Evolutionary conservation across 176 grass and related monocot genomes (phyloP), one percentile per base, ranked within the genome.

Genomic region (Miscanthus lutarioriparius): DNA sequence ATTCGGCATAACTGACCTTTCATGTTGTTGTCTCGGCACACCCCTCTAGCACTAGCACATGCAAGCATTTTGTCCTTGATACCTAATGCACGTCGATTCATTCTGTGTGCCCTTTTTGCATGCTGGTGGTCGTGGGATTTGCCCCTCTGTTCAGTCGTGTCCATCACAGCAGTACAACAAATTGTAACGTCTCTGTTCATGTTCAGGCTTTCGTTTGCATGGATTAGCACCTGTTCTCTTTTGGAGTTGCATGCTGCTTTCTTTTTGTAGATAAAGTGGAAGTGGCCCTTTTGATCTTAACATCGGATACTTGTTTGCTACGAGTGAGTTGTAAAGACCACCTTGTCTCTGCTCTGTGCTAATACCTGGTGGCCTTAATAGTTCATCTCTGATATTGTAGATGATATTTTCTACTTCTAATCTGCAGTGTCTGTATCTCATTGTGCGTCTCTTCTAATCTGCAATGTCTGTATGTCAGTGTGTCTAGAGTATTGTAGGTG

Each of bases 211-310:
- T 45, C 8, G 43, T 49, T 79, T 79, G 61, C 80, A 80, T 86
- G 74, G 39, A 15, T 62, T 61, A 68, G 47, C 49, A 62, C 49
- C 26, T 80, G 80, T 70, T 76, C 78, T 66, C 9, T 64, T 74
- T 80, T 80, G 8, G 35, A 68, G 72, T n/a, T 81, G 76, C 89
- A 88, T 91, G 85, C 44, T 82, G 40, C n/a, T 61, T 77, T 79
- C 26, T 37, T 79, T 59, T 59, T 37, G 41, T 86, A 74, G 26
- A 10, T 68, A 30, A 30, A 71, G 70, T 81, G 27, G 64, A 73
- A 47, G 23, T 56, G 65, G 11, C 27, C 13, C 35, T 66, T 44
- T 85, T 61, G 25, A 62, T 77, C 45, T 32, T 72, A 12, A 73
- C 33, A 74, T 76, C 37, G 16, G 47, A 79, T 74, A 51, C 79